Evolutionary conservation across 768 basidiomycete genomes (phyloP), one percentile per base, ranked within the genome.

Genomic region (Amanita exitialis): DNA sequence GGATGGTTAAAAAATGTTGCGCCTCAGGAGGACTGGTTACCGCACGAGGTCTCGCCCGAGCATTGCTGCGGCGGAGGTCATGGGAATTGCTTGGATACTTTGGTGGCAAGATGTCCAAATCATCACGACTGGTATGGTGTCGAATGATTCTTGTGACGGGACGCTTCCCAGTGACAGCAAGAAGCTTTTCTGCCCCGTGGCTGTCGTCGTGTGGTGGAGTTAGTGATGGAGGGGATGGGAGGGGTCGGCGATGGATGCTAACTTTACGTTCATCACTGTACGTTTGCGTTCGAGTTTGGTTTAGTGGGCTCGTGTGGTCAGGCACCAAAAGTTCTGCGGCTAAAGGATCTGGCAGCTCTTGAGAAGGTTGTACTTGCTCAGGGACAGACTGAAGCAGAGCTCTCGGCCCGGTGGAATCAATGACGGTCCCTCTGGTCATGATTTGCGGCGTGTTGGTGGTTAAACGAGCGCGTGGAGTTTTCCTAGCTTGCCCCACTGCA

Each of bases 401-500:
- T 12, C 32, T 42, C 9, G 10, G 25, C 25, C 32, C 43, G 10
- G 41, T 25, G 18, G 50, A n/a, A 34, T 44, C 42, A 36, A 27
- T 6, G 10, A 34, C 6, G 9, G 16, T 8, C 8, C 42, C 43
- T 13, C 30, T 35, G 3, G 34, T 32, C 41, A 51, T 51, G 50
- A 51, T 51, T 42, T 51, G 50, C 27, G 48, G 46, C 5, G 44
- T 47, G 16, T 48, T 41, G 12, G 18, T 48, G 16, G 51, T 49
- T 36, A 53, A 44, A 18, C 51, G 45, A 34, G 49, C 53, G 18
- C 49, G 53, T 16, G 51, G 54, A 27, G 50, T 55, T 39, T 48
- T 30, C n/a, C 38, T 49, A 4, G 43, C 48, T 44, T 41, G 53
- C 32, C 47, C 32, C 20, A 55, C 47, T 35, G 51, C 41, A 10